phyloP scores from a whole-genome alignment of 768 basidiomycete genomes.

The Fibroporia radiculosa region DNA sequence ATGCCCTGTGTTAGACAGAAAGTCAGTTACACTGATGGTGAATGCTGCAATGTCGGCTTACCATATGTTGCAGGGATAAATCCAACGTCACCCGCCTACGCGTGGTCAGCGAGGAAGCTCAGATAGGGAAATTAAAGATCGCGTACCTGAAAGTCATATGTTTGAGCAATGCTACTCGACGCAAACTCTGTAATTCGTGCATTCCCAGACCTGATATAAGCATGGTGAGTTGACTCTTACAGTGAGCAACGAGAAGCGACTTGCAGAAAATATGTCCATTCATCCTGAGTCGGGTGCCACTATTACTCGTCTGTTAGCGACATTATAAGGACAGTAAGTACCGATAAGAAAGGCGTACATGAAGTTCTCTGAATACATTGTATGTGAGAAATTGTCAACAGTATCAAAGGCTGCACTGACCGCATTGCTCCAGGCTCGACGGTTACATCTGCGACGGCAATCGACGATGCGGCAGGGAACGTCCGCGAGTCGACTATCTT shows the following conservation, averaged over 20 bases:
- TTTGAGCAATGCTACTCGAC: conserved; percentile 40
- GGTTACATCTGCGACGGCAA: conserved; percentile 49
- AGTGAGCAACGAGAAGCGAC: neutral
- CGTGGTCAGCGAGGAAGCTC: neutral
- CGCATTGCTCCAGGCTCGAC: conserved; percentile 57
- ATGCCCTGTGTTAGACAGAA: conserved; percentile 17
- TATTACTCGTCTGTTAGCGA: conserved; percentile 8
- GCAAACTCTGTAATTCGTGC: conserved; percentile 53
- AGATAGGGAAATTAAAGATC: neutral
- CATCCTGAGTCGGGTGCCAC: conserved; percentile 48
- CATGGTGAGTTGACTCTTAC: conserved; percentile 3
- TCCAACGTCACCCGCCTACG: conserved; percentile 26
- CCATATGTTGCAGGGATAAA: conserved; percentile 50
- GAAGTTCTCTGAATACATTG: conserved; percentile 31
- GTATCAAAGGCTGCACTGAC: conserved; percentile 23
- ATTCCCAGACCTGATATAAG: conserved; percentile 22
- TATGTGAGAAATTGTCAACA: neutral
- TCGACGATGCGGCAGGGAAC: conserved; percentile 45
- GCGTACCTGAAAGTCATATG: conserved; percentile 47
- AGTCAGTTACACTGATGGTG: neutral
- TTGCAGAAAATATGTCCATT: conserved; percentile 32
- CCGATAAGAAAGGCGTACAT: conserved; percentile 25
- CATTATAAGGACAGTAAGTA: neutral
- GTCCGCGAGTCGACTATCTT: conserved; percentile 52
- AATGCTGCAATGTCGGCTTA: conserved; percentile 13